Conservation (phyloP, 2,329 filamentous ascomycete species). For the Fusarium pilosicola region DNA sequence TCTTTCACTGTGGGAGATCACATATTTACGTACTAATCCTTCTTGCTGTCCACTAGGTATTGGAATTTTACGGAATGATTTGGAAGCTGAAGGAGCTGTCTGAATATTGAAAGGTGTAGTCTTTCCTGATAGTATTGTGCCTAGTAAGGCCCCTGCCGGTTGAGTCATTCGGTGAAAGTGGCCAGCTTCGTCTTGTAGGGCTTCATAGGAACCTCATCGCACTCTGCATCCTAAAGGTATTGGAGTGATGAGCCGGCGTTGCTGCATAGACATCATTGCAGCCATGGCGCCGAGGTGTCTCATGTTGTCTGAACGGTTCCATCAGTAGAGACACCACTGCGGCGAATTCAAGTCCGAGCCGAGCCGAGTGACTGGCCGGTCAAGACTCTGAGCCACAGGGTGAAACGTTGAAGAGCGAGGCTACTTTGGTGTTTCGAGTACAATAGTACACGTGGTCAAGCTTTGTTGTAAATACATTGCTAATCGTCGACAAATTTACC, state of each 20-base stretch:
- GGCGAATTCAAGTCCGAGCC: conserved; percentile 5
- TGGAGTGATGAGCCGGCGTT: background rate
- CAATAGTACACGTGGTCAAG: background rate
- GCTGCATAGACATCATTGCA: background rate
- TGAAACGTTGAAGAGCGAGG: conserved; percentile 1
- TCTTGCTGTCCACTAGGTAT: background rate
- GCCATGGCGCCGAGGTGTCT: background rate
- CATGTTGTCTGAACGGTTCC: background rate
- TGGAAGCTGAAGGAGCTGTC: conserved; percentile 24
- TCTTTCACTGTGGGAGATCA: background rate
- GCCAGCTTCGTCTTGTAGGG: background rate
- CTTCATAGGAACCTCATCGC: background rate
- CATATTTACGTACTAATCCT: background rate
- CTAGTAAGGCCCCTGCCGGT: conserved; percentile 1
- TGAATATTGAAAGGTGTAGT: conserved; percentile 4
- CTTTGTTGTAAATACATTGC: background rate
- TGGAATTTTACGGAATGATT: background rate
- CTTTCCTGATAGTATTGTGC: background rate
- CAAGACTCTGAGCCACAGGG: background rate
- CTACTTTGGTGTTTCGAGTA: background rate
- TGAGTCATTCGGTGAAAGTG: conserved; percentile 39
- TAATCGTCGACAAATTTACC: background rate
- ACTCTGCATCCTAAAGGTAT: background rate
- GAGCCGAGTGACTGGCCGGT: conserved; percentile 29
- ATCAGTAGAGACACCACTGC: background rate